Evolutionary conservation across 371 early-diverging fungal genomes (phyloP).

Genomic region (Circinella minor): DNA sequence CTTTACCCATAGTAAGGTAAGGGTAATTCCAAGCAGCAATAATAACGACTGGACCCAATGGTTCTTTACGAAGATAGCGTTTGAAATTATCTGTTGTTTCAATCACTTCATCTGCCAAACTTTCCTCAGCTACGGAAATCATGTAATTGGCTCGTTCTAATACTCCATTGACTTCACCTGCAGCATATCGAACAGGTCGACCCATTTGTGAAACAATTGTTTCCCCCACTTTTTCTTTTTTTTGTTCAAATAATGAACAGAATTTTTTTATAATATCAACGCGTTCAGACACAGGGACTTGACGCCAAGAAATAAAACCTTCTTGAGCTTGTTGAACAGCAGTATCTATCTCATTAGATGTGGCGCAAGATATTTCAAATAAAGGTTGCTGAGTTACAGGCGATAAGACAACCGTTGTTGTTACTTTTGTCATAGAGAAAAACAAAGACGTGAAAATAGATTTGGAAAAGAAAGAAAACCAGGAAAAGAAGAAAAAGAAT

Average conservation of each 20-base stretch:
- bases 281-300: constrained; percentile 58
- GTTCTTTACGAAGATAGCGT: constrained; percentile 74
- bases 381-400: constrained; percentile 39
- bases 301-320: constrained; percentile 61
- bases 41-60: constrained; percentile 61
- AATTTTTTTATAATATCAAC: constrained; percentile 59
- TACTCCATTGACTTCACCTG: constrained; percentile 77
- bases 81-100: constrained; percentile 53
- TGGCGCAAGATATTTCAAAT: constrained; percentile 34
- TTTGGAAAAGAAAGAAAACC: constrained; percentile 6
- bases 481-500: not conserved
- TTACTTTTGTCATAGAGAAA: constrained; percentile 6
- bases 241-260: constrained; percentile 59
- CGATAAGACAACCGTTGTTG: constrained; percentile 33
- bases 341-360: constrained; percentile 47
- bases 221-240: constrained; percentile 63
- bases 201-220: constrained; percentile 79
- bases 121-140: constrained; percentile 72
- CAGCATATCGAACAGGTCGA: constrained; percentile 74
- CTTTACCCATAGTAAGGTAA: constrained; percentile 26
- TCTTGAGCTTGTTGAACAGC: constrained; percentile 44
- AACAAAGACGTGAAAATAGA: constrained; percentile 8
- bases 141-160: constrained; percentile 74
- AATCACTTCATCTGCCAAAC: constrained; percentile 62
- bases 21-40: constrained; percentile 83